Evolutionary conservation across 441 rosid genomes (phyloP).

Genomic region (Isatis lusitanica): DNA sequence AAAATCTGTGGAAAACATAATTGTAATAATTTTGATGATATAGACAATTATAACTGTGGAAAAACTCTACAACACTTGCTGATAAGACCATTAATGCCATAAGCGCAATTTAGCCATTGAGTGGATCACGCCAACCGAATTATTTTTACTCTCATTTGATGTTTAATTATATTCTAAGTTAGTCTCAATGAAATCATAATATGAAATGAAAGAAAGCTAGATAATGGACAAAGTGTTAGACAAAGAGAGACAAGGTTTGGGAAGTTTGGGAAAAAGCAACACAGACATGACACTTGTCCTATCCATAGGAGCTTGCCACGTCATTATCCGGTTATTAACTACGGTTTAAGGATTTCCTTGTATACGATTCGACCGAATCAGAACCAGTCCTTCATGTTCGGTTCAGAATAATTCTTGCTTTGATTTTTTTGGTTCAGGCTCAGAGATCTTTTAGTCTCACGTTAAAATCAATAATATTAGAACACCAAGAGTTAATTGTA

Average conservation of each 20-base stretch:
- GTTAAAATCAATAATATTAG: not conserved
- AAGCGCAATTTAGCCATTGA: too few relatives aligned
- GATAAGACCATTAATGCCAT: too few relatives aligned
- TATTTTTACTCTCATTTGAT: not conserved
- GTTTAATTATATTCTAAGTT: not conserved
- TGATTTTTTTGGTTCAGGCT: not conserved
- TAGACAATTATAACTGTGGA: too few relatives aligned
- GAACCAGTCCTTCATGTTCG: not conserved
- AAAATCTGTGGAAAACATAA: too few relatives aligned
- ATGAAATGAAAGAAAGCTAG: not conserved
- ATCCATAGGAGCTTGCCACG: constrained; percentile 1
- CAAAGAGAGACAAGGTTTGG: not conserved
- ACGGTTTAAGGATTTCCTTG: not conserved
- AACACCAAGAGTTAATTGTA: not conserved
- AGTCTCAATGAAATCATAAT: not conserved
- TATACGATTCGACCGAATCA: not conserved
- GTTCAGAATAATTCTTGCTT: not conserved
- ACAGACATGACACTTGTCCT: not conserved
- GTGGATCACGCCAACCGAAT: too few relatives aligned
- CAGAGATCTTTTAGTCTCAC: not conserved
- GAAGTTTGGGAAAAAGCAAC: constrained; percentile 9
- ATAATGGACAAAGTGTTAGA: not conserved
- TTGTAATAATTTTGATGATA: too few relatives aligned
- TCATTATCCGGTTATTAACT: not conserved
- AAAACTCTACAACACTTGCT: too few relatives aligned